Conservation (phyloP, 1,284 basidiomycete genomes). For the Cutaneotrichosporon cutaneum region DNA sequence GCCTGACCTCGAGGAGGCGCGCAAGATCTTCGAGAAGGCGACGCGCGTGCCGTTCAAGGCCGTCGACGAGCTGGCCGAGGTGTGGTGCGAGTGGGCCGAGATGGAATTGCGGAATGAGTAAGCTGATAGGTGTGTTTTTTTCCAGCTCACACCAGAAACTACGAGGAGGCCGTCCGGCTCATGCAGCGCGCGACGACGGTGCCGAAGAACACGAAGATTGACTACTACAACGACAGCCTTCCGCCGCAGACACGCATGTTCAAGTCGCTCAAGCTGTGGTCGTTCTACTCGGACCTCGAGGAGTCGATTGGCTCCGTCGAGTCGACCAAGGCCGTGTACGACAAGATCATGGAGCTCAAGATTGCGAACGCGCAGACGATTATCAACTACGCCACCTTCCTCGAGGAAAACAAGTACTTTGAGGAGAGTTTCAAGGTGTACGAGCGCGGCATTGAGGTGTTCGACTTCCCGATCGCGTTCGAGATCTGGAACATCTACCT, state of each 20-base stretch:
- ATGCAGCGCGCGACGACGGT: slow-evolving; percentile 94
- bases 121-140: slow-evolving; percentile 49
- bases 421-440: slow-evolving; percentile 99
- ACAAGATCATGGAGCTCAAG: slow-evolving; percentile 93
- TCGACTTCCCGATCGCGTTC: slow-evolving; percentile 97
- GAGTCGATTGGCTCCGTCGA: slow-evolving; percentile 95
- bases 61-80: slow-evolving; percentile 97
- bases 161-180: slow-evolving; percentile 88
- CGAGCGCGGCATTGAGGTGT: slow-evolving; percentile 94
- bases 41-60: slow-evolving; percentile 86
- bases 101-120: slow-evolving; percentile 95
- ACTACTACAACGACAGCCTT: slow-evolving; percentile 89
- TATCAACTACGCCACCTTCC: slow-evolving; percentile 93
- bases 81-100: slow-evolving; percentile 99
- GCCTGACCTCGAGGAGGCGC: slow-evolving; percentile 75
- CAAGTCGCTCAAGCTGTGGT: slow-evolving; percentile 98
- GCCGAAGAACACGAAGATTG: slow-evolving; percentile 85
- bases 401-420: slow-evolving; percentile 97
- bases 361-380: slow-evolving; percentile 99
- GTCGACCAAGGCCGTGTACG: slow-evolving; percentile 87
- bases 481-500: slow-evolving; percentile 99
- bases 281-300: slow-evolving; percentile 95
- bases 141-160: slow-evolving; percentile 65
- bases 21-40: slow-evolving; percentile 89
- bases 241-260: slow-evolving; percentile 87